These are phyloP conservation scores for Terfezia claveryi DNA, from an alignment of 495 filamentous ascomycete genomes.

Conservation along the genomic window DNA sequence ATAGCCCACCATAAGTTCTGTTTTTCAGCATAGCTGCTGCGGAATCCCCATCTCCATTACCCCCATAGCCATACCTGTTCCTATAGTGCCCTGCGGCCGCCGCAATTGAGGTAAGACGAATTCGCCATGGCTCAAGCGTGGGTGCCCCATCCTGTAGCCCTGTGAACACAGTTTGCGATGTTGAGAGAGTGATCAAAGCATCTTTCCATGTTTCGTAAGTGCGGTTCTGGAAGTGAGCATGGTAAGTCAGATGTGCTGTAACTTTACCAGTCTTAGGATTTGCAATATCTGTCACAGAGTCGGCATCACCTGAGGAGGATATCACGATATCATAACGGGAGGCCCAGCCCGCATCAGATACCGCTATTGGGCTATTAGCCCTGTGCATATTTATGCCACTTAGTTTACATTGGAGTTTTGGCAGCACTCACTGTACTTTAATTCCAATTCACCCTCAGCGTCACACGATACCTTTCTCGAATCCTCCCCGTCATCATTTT, in stretches of 20 bases:
- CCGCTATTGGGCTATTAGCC: neutral
- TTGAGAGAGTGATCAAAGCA: constrained; percentile 41
- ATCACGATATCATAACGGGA: constrained; percentile 45
- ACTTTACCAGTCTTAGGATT: neutral
- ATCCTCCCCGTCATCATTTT: neutral
- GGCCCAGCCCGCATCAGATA: constrained; percentile 35
- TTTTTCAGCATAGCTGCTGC: neutral
- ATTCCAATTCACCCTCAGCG: neutral
- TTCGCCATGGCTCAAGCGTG: constrained; percentile 35
- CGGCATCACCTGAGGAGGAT: constrained; percentile 32
- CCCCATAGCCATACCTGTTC: neutral
- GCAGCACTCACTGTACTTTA: neutral
- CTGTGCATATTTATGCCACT: neutral
- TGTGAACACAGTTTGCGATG: constrained; percentile 41
- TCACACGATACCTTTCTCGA: neutral
- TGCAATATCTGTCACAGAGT: constrained; percentile 1
- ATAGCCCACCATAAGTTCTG: constrained; percentile 8
- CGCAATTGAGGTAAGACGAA: constrained; percentile 21
- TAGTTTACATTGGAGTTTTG: neutral
- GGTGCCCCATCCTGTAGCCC: constrained; percentile 38
- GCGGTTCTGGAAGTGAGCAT: constrained; percentile 40
- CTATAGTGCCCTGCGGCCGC: too few relatives aligned
- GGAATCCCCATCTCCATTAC: neutral
- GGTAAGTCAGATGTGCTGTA: constrained; percentile 28
- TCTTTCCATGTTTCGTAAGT: constrained; percentile 49